phyloP scores from a whole-genome alignment of 768 basidiomycete genomes.

The Kwoniella sp. region DNA sequence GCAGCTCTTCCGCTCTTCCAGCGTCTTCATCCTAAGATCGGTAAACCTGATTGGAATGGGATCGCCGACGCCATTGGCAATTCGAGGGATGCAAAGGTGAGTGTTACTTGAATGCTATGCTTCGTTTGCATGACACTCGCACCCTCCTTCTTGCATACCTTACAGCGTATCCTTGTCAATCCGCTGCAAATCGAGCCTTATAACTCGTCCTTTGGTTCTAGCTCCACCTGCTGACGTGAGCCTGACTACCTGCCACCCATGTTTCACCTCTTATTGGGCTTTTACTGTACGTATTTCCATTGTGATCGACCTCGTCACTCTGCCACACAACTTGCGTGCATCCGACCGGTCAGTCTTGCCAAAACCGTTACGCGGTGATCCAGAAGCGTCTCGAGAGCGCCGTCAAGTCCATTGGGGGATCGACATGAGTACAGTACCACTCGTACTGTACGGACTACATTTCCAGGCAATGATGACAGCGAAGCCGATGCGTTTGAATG shows the following conservation, averaged over 20 bases:
- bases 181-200: too few relatives aligned
- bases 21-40: conserved; percentile 16
- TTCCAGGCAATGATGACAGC: too few relatives aligned
- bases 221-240: too few relatives aligned
- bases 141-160: too few relatives aligned
- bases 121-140: not conserved
- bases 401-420: conserved; percentile 18
- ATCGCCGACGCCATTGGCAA: conserved; percentile 13
- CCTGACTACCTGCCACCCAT: too few relatives aligned
- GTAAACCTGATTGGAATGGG: conserved; percentile 17
- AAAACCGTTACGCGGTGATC: conserved; percentile 22
- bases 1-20: conserved; percentile 17
- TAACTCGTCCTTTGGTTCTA: too few relatives aligned
- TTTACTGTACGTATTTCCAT: too few relatives aligned
- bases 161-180: too few relatives aligned
- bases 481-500: too few relatives aligned
- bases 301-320: too few relatives aligned
- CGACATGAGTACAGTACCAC: not conserved
- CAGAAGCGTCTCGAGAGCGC: conserved; percentile 13
- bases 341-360: conserved; percentile 28
- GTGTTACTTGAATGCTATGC: not conserved
- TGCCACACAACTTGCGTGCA: not conserved
- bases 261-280: not conserved
- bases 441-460: too few relatives aligned
- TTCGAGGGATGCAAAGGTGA: conserved; percentile 25